Evolutionary conservation across 371 early-diverging fungal species (phyloP).

Genomic region (Paraphysoderma sedebokerense): DNA sequence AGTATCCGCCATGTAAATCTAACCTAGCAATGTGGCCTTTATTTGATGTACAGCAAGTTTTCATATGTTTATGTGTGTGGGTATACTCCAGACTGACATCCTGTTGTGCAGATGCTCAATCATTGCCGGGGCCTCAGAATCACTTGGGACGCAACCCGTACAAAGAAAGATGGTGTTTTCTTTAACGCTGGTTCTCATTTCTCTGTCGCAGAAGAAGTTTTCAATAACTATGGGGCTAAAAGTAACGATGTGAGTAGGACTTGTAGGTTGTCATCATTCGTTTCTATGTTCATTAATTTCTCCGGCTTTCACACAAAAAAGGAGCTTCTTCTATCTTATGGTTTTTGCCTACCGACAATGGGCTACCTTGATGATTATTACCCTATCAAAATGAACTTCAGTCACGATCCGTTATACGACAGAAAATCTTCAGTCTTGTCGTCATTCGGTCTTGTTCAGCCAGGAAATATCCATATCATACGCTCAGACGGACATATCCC

Average conservation of each 20-base stretch:
- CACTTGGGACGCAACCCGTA: constrained; percentile 3
- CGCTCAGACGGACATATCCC: background rate
- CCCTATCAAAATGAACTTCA: constrained; percentile 3
- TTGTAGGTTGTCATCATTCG: background rate
- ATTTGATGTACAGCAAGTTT: no score
- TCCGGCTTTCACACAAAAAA: background rate
- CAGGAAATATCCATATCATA: background rate
- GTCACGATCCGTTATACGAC: background rate
- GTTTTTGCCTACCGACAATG: constrained; percentile 2
- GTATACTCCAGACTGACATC: no score
- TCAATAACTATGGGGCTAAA: constrained; percentile 4
- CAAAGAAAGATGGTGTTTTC: background rate
- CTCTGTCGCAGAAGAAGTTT: background rate
- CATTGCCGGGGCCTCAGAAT: constrained; percentile 4
- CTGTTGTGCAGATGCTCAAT: no score
- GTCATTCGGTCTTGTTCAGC: background rate
- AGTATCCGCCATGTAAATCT: background rate
- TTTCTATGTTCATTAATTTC: background rate
- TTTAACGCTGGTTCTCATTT: background rate
- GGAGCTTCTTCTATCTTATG: constrained; percentile 4
- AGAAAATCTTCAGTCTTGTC: background rate
- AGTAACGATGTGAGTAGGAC: constrained; percentile 2
- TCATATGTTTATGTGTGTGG: no score
- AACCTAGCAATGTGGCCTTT: constrained; percentile 2
- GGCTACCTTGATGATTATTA: constrained; percentile 3